phyloP scores from a whole-genome alignment of 1,284 basidiomycete species.

The Apiotrichum gracile region DNA sequence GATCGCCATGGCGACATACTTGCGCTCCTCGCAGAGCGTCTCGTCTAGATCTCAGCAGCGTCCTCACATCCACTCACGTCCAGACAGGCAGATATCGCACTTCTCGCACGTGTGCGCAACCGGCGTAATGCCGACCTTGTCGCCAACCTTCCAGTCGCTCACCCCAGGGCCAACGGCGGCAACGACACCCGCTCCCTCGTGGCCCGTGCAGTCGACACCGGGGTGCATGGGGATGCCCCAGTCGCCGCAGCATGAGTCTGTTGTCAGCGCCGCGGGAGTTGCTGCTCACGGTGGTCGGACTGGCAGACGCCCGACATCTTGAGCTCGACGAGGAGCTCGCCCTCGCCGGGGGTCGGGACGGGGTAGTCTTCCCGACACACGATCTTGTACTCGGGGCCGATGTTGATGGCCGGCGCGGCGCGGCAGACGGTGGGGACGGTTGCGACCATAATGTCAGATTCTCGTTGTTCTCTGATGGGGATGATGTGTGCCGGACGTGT shows the following conservation, averaged over 20 bases:
- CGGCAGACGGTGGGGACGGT: conserved; percentile 16
- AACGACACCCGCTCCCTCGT: conserved; percentile 18
- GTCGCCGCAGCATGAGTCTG: conserved; percentile 14
- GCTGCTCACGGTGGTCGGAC: conserved; percentile 20
- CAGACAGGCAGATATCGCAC: conserved; percentile 15
- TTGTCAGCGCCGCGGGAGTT: background rate
- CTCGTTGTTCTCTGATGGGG: background rate
- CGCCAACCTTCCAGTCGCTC: conserved; percentile 14
- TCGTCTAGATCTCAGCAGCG: conserved; percentile 1
- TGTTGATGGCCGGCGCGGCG: conserved; percentile 12
- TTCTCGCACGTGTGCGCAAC: conserved; percentile 8
- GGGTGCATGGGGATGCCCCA: conserved; percentile 3
- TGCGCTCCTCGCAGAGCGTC: conserved; percentile 13
- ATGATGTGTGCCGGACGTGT: too few relatives aligned
- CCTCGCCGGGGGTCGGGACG: conserved; percentile 12
- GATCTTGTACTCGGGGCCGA: conserved; percentile 13
- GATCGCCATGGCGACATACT: conserved; percentile 6
- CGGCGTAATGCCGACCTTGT: conserved; percentile 13
- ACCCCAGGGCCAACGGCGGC: conserved; percentile 14
- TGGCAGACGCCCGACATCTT: conserved; percentile 17
- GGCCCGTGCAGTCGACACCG: conserved; percentile 17
- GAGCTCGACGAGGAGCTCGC: conserved; percentile 18
- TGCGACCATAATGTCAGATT: conserved; percentile 5
- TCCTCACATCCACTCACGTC: conserved; percentile 1
- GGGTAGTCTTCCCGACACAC: conserved; percentile 16